A percentile compares a stretch with the other conserved stretches of the same genome.
Evolutionary conservation across 331 rosid genomes (phyloP).

Genomic region (Telfairia occidentalis): DNA sequence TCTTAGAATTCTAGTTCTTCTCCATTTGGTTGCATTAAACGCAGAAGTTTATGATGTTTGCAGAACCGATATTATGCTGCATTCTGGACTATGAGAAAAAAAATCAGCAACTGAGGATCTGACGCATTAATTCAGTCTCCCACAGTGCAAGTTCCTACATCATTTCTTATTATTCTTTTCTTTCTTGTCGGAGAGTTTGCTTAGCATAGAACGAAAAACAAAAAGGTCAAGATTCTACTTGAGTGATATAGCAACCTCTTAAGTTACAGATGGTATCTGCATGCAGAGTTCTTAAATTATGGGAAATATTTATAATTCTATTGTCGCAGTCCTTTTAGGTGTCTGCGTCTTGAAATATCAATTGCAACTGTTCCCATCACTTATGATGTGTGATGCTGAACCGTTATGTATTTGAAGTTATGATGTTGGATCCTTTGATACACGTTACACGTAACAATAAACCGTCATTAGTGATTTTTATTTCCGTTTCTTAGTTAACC

Average conservation of each 20-base stretch:
- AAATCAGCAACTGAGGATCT: conserved; percentile 23
- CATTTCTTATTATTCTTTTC: background rate
- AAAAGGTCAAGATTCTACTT: background rate
- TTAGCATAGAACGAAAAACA: background rate
- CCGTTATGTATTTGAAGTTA: background rate
- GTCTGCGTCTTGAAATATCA: background rate
- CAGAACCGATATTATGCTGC: conserved; percentile 86
- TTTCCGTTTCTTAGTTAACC: no score
- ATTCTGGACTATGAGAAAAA: conserved; percentile 83
- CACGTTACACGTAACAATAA: background rate
- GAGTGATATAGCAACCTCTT: background rate
- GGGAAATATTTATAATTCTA: background rate
- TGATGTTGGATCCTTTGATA: background rate
- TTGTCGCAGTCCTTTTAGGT: background rate
- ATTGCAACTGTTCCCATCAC: background rate
- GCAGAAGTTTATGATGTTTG: conserved; percentile 18
- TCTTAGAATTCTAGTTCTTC: background rate
- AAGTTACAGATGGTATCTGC: background rate
- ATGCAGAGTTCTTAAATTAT: background rate
- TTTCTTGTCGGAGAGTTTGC: background rate
- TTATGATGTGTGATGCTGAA: background rate
- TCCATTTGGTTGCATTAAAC: conserved; percentile 6
- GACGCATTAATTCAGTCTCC: background rate
- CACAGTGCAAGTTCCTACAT: background rate
- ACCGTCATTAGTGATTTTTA: background rate